Evolutionary conservation across 306 rosid species (phyloP), one percentile per base, ranked within the genome.

Genomic region (Hippophae rhamnoides): DNA sequence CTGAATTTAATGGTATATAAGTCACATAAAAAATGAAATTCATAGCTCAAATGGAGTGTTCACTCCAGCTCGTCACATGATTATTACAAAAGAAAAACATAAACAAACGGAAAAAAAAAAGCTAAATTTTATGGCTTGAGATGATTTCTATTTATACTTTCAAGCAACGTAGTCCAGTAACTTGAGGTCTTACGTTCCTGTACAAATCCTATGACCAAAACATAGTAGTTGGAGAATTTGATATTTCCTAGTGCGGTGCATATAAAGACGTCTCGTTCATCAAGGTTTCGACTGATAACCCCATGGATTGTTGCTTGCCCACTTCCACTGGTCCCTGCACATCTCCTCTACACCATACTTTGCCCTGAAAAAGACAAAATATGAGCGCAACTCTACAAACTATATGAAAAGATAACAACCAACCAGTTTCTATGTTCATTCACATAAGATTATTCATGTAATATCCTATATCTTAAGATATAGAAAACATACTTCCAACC

Each of bases 241-340:
- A 40, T 47, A 48, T 44, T 44, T 38, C 7, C 27, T 48, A 2
- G 18, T 23, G 31, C 31, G 8, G 52, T 40, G 44, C 55, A 14
- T 13, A 40, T 52, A 50, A 47, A 58, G 11, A 56, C 4, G 38
- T 46, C 52, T 38, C 23, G 3, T 56, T 80, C 66, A 81, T 80
- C 66, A 81, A 62, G 78, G 73, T 59, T 77, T 71, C 46, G 79
- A 67, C 14, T 68, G 48, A 68, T 92, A 92, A 3, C 99, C 99
- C 81, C 76, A 82, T 2, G 99, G 96, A 74, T 92, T 92, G 69
- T 67, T 83, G 75, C 74, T 78, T 44, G 89, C 99, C 99, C 99
- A 92, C 9, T 81, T 85, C 99, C 99, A 92, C 63, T 92, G 99
- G 72, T 92, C 99, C 69, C 96, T 83, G 83, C 99, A 87, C 95